A percentile compares a stretch with the other conserved stretches of the same genome.
phyloP scores from a whole-genome alignment of 1,284 basidiomycete genomes.

The Rhizoctonia solani region DNA sequence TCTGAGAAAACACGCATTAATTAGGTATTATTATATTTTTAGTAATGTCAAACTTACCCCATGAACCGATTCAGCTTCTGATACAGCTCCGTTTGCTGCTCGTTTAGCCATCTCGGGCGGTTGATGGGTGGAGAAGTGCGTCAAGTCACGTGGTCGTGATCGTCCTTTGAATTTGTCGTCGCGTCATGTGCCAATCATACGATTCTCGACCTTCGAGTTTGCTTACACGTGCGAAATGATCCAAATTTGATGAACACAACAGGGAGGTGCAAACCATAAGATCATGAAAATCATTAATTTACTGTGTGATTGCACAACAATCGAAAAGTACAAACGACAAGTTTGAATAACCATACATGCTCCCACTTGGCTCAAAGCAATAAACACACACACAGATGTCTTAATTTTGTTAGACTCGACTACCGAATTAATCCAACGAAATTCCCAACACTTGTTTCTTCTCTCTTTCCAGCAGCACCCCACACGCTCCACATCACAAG shows the following conservation, averaged over 20 bases:
- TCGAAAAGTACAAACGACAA: too few species aligned
- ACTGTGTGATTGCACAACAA: too few species aligned
- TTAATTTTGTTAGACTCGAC: too few species aligned
- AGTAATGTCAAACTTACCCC: constrained; percentile 1
- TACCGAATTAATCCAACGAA: constrained; percentile 24
- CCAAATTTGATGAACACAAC: too few species aligned
- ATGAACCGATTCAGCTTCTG: constrained; percentile 19
- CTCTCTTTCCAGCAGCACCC: constrained; percentile 20
- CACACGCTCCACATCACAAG: constrained; percentile 30
- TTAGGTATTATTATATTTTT: neutral
- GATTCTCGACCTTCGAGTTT: neutral
- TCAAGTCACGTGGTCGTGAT: constrained; percentile 27
- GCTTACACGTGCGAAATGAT: too few species aligned
- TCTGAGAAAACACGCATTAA: constrained; percentile 3
- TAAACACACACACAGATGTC: too few species aligned
- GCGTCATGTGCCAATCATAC: neutral
- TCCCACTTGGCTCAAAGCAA: too few species aligned
- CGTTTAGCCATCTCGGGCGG: constrained; percentile 25
- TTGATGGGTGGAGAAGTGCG: neutral
- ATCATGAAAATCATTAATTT: too few species aligned
- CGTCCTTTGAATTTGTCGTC: constrained; percentile 10
- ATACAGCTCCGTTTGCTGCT: constrained; percentile 19
- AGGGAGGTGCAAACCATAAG: too few species aligned
- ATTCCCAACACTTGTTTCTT: constrained; percentile 17
- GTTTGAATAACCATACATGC: too few species aligned